Base-by-base conservation (phyloP, 345 rosid genomes). In the rapeseed (Brassica napus) region DNA sequence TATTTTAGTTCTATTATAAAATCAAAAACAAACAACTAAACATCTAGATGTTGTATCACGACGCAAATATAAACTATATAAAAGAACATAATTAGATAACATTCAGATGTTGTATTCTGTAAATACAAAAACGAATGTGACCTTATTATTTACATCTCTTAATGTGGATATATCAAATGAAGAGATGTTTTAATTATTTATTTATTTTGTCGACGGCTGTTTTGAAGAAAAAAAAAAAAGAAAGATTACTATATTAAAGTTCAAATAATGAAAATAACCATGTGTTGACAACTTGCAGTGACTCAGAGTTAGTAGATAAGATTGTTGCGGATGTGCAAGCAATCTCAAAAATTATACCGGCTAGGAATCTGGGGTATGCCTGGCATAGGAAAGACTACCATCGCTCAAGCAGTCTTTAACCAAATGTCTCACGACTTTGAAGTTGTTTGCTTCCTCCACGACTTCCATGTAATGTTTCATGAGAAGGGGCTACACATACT, bases 321-420 rank as follows among this genome's bases (percentile, higher is more conserved):
- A 59, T 72, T 21, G 75, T 72, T 2, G 66, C 75, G 9, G 65
- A 60, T 59, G 75, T 72, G 21, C 52, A 49, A 49, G 63, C 30
- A 64, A 47, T 49, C 77, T 16, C 3, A 28, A 1, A 47, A 2
- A 16, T 10, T 64, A 1, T 63, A 7, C 61, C n/a, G 49, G 0
- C 8, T 74, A 74, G 77, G 77, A 6, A 62, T 73, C 1, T 73
- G 69, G 77, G 77, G 77, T 11, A 73, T 64, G 77, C 69, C 44
- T 64, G 77, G 77, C 7, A 63, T 73, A 47, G 77, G 77, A 8
- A 73, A 73, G 21, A 73, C 72, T 0, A 8, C 59, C 26, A 55
- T 75, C 11, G 57, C 79, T 3, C 6, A 2, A 9, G 79, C 18
- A 26, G 21, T 4, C 4, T 39, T 1, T 59, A 0, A 67, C 2